phyloP scores from a whole-genome alignment of 2,329 filamentous ascomycete species.

The Botryotinia convoluta region DNA sequence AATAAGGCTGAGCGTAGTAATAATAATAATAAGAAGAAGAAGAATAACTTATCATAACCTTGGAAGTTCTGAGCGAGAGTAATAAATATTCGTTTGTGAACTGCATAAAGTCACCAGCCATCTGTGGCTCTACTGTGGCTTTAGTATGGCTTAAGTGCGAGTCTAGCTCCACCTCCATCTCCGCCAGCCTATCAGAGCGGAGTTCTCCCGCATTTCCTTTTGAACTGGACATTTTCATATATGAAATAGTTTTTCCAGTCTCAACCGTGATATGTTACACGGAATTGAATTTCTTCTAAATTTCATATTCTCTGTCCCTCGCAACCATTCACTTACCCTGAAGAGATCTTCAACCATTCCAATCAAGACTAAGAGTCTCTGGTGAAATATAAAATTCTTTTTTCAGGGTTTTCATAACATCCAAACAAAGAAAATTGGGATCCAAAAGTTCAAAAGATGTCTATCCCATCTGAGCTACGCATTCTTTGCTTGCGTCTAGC shows the following conservation, averaged over 20 bases:
- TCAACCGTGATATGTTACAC: neutral
- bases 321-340: neutral
- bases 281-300: neutral
- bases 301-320: neutral
- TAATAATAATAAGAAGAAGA: too few species aligned
- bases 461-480: constrained; percentile 55
- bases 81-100: too few species aligned
- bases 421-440: neutral
- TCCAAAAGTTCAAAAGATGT: constrained; percentile 28
- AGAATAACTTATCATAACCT: too few species aligned
- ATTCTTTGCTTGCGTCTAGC: constrained; percentile 68
- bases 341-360: too few species aligned
- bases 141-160: neutral
- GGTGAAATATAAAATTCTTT: neutral
- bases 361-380: neutral
- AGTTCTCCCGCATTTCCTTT: neutral
- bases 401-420: neutral
- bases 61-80: too few species aligned
- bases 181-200: neutral
- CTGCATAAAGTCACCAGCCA: neutral
- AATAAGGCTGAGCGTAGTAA: too few species aligned
- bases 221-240: neutral
- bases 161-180: neutral
- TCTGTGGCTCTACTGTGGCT: neutral
- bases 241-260: neutral